Base-by-base conservation (phyloP, 495 filamentous ascomycete genomes). In the Aspergillus affinis region DNA sequence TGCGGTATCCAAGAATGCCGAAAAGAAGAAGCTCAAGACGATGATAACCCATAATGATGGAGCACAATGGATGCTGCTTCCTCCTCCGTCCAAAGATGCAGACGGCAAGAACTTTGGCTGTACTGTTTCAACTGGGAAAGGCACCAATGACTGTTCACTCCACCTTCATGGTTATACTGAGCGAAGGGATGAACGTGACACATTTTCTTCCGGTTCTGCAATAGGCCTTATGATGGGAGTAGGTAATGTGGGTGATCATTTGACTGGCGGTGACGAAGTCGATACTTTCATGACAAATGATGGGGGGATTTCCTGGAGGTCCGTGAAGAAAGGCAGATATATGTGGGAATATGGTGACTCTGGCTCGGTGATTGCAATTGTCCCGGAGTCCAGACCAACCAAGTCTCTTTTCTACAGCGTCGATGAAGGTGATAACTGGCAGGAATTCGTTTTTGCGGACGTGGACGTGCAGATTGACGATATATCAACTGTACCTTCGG, bases 21-120 rank as follows among this genome's bases (percentile, higher is more conserved):
- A 78, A 46, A 98, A 99, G 47, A 98, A 99, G 81, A 90, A 87
- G 69, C 78, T 96, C 41, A 89, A 89, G 72, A 92, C 88, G 27
- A 85, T 88, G 80, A 96, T 98, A 58, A 95, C 91, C 6, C 95
- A 98, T 76, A 98, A 97, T 70, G 94, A 98, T 68, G 94, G 94
- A 46, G 88, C 88, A 15, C 81, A 90, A 64, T 99, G 94, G 94
- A 77, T 76, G 48, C 84, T 85, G 44, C 72, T 98, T 3, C 60
- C 81, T n/a, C 85, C 91, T 9, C 91, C 88, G 0, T 65, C 73
- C 13, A 77, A 81, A 56, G 90, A 96, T 62, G 79, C 82, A 4
- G 83, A 94, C 20, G 85, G 84, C 51, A 89, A 91, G 55, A 67
- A 75, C 6, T 93, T 87, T 62, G 72, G 77, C 8, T 98, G 94